phyloP scores from a whole-genome alignment of 2,329 filamentous ascomycete genomes.

The Beauveria rudraprayagi region DNA sequence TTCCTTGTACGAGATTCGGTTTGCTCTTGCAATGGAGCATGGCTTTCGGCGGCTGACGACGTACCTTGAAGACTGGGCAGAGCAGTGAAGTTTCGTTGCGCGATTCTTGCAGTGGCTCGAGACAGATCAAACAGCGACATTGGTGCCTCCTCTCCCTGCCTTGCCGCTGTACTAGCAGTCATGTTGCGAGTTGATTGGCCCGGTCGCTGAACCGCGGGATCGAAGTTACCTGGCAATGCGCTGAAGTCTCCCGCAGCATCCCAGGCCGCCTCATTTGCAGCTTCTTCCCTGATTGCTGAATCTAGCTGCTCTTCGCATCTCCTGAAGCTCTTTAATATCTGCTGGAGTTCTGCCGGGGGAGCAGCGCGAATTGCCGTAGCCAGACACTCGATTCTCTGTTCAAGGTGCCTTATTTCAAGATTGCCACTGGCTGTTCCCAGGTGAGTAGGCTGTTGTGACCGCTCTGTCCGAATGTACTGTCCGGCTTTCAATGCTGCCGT shows the following conservation, averaged over 20 bases:
- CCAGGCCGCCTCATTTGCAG: conserved; percentile 61
- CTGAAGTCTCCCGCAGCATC: conserved; percentile 56
- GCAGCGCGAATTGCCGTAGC: conserved; percentile 68
- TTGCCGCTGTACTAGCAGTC: conserved; percentile 26
- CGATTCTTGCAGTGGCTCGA: conserved; percentile 50
- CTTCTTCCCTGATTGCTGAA: conserved; percentile 56
- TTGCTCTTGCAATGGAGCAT: conserved; percentile 17
- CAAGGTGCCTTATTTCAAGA: conserved; percentile 60
- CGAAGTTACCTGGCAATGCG: conserved; percentile 49
- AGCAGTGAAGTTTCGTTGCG: conserved; percentile 49
- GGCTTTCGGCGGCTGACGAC: conserved; percentile 20
- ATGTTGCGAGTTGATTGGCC: conserved; percentile 24
- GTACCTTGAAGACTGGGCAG: conserved; percentile 42
- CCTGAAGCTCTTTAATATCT: conserved; percentile 67
- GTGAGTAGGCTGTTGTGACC: conserved; percentile 49
- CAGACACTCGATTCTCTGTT: conserved; percentile 75
- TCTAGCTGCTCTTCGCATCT: conserved; percentile 73
- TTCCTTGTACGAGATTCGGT: conserved; percentile 47
- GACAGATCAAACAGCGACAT: conserved; percentile 60
- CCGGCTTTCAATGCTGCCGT: conserved; percentile 71
- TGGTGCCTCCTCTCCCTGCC: conserved; percentile 45
- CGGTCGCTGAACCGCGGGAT: conserved; percentile 20
- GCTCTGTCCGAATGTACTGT: conserved; percentile 54
- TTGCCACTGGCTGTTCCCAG: conserved; percentile 52
- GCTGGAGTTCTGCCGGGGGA: conserved; percentile 59